Base-by-base conservation (phyloP, 768 basidiomycete species). In the Lentinula raphanica region DNA sequence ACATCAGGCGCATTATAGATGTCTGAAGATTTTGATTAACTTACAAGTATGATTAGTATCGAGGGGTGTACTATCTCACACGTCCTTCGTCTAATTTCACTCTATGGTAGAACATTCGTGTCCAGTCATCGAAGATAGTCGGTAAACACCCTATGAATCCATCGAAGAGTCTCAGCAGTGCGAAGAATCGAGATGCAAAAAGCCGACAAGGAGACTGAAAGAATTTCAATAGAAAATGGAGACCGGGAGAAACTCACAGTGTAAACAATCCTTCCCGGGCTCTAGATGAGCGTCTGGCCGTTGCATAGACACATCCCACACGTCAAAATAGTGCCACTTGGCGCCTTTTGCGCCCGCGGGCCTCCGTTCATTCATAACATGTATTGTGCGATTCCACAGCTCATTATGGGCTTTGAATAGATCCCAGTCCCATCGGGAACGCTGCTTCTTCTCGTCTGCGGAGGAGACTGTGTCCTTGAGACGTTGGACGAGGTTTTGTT, bases 371-470 rank as follows among this genome's bases (percentile, higher is more conserved):
- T 58, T 64, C 27, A 68, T 31, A 11, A 59, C 53, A 6, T 55
- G 57, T 27, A 67, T 59, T 25, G 60, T 62, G 15, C 21, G 49
- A 51, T 51, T 51, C 49, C 49, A 51, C 49, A 51, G 46, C 48
- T 45, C 61, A 36, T 68, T 69, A 46, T 66, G 66, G 36, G 57
- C 51, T 56, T 63, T 62, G 23, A 69, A 69, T 7, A 69, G 57
- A 45, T 69, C 67, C 68, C 68, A 69, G 44, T 69, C 68, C 68
- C 68, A 69, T 17, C 66, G 50, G 17, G 59, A 59, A 15, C 66
- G 60, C 25, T 65, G 63, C 32, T 64, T 59, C 55, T 65, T 67
- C 25, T 65, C 45, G 12, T 65, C 36, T 32, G 59, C 23, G 29
- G 45, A 44, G 28, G 61, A 56, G 9, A 66, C 61, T 38, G 63